phyloP scores from a whole-genome alignment of 768 basidiomycete species.

The Lentinus brumalis region DNA sequence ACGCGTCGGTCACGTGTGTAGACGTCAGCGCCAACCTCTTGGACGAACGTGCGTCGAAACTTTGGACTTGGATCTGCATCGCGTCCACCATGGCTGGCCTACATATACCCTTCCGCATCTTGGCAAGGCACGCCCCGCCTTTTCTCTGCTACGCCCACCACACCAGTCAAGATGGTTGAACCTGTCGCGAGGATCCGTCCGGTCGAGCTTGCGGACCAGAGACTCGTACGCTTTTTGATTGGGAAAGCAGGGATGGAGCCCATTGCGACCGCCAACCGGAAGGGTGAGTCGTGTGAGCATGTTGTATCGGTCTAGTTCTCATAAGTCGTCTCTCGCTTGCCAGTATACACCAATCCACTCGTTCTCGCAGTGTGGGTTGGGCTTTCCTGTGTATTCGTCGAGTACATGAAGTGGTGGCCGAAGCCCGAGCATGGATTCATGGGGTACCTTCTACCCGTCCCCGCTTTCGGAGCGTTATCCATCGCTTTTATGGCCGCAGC shows the following conservation, averaged over 20 bases:
- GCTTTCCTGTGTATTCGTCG: conserved; percentile 58
- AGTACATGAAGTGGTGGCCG: conserved; percentile 73
- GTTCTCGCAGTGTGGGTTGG: conserved; percentile 62
- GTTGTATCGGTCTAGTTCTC: not conserved
- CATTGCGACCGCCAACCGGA: conserved; percentile 66
- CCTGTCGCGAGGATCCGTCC: conserved; percentile 48
- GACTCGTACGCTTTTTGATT: conserved; percentile 61
- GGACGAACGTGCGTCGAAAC: conserved; percentile 27
- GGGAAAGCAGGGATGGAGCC: conserved; percentile 68
- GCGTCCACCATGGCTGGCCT: conserved; percentile 10
- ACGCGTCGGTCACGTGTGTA: conserved; percentile 15
- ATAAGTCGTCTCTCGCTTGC: not conserved
- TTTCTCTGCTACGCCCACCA: not conserved
- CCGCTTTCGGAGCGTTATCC: conserved; percentile 63
- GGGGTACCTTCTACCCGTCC: conserved; percentile 61
- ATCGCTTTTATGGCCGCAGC: conserved; percentile 65
- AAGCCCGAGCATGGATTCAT: conserved; percentile 42
- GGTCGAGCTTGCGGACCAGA: conserved; percentile 54
- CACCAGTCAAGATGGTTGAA: conserved; percentile 24
- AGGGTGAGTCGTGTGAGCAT: conserved; percentile 40
- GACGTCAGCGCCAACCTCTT: not conserved
- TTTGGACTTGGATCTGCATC: not conserved
- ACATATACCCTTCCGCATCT: not conserved
- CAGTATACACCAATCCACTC: conserved; percentile 62
- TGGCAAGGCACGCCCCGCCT: not conserved